A percentile compares a stretch with the other conserved stretches of the same genome.
Conservation (phyloP, 805 yeast genomes). For the Metahyphopichia silvanorum region DNA sequence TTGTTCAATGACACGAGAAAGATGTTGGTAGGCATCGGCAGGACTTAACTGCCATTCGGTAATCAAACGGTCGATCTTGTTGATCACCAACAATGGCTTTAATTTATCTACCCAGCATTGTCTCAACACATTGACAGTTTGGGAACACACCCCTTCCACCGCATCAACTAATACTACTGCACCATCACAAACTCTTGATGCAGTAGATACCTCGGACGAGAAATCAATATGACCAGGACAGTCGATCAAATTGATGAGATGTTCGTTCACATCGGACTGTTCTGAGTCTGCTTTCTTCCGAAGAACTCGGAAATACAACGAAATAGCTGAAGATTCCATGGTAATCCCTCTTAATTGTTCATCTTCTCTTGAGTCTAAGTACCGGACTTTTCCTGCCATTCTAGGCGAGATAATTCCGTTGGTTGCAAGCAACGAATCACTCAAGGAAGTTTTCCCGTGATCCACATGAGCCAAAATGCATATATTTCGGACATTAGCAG, state of each 20-base stretch:
- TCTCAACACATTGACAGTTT: constrained; percentile 89
- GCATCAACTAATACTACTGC: constrained; percentile 94
- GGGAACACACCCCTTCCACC: constrained; percentile 98
- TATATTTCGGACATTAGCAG: constrained; percentile 75
- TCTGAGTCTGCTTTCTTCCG: constrained; percentile 31
- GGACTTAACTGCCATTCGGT: constrained; percentile 81
- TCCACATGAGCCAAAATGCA: constrained; percentile 98
- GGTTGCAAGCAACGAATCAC: constrained; percentile 89
- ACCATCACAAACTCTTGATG: constrained; percentile 94
- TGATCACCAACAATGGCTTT: constrained; percentile 82
- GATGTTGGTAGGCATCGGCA: constrained; percentile 78
- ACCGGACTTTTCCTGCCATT: constrained; percentile 93
- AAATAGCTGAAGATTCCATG: constrained; percentile 95
- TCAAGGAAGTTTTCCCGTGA: constrained; percentile 94
- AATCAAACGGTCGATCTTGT: constrained; percentile 85
- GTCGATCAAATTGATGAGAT: constrained; percentile 86
- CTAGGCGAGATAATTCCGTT: constrained; percentile 95
- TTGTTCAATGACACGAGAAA: constrained; percentile 79
- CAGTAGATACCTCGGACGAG: constrained; percentile 92
- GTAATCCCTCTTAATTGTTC: constrained; percentile 96
- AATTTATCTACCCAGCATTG: constrained; percentile 94
- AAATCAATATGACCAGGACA: constrained; percentile 99
- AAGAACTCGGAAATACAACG: constrained; percentile 79
- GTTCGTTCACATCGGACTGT: constrained; percentile 47
- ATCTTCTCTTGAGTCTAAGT: constrained; percentile 89